phyloP scores from a whole-genome alignment of 2,329 filamentous ascomycete genomes.

The Dothidotthia symphoricarpi region DNA sequence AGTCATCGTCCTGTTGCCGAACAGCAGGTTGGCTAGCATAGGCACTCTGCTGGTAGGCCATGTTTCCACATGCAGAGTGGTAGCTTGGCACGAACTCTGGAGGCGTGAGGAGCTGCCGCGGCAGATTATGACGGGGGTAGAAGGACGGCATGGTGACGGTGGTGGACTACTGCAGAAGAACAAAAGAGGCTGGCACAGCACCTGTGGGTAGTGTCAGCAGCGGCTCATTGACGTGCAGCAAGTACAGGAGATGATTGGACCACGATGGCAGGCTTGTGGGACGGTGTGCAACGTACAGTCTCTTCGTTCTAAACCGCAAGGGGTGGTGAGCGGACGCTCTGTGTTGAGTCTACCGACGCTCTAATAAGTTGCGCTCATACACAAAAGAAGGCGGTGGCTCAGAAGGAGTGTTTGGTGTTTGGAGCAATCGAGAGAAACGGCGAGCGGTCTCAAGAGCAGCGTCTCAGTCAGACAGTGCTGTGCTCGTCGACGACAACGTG shows the following conservation, averaged over 20 bases:
- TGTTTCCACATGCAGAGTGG: slow-evolving; percentile 46
- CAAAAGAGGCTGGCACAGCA: slow-evolving; percentile 46
- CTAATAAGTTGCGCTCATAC: slow-evolving; percentile 40
- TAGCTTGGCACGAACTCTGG: slow-evolving; percentile 49
- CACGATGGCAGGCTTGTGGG: slow-evolving; percentile 3
- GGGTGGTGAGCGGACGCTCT: slow-evolving; percentile 40
- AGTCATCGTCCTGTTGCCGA: slow-evolving; percentile 46
- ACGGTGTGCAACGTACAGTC: slow-evolving; percentile 37
- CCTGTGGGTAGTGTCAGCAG: slow-evolving; percentile 31
- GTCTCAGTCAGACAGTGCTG: slow-evolving; percentile 22
- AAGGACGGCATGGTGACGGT: slow-evolving; percentile 52
- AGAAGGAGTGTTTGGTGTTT: slow-evolving; percentile 16
- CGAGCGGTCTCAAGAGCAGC: slow-evolving; percentile 25
- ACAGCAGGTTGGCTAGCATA: slow-evolving; percentile 44
- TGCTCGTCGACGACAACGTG: slow-evolving; percentile 8
- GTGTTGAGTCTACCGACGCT: slow-evolving; percentile 30
- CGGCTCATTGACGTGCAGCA: neutral
- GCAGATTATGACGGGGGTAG: slow-evolving; percentile 48
- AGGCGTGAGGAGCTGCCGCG: slow-evolving; percentile 48
- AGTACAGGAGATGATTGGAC: neutral
- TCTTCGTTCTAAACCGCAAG: slow-evolving; percentile 38
- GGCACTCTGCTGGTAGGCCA: slow-evolving; percentile 48
- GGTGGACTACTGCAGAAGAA: slow-evolving; percentile 33
- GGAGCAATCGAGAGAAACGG: slow-evolving; percentile 21
- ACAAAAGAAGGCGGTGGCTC: slow-evolving; percentile 25